These are phyloP conservation scores for Trichosphaerium sp. DNA, from an alignment of 78 protist genomes.

Conservation along the genomic window DNA sequence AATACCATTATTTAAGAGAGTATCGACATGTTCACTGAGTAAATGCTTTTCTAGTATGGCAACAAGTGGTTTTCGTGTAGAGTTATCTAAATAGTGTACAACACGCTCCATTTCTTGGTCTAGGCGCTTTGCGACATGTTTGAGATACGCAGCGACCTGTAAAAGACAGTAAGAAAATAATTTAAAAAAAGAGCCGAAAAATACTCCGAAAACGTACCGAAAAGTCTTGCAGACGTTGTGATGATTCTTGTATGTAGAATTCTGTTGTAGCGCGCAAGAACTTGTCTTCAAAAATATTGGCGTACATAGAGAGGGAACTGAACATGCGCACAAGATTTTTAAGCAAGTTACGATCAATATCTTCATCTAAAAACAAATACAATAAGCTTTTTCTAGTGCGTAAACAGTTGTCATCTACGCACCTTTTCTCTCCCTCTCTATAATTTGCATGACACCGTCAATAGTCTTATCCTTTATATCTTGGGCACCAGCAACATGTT, in stretches of 20 bases:
- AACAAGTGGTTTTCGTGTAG: conserved; percentile 18
- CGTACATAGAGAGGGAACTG: conserved; percentile 28
- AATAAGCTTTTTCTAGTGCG: not conserved
- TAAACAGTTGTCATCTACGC: too few species aligned
- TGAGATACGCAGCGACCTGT: conserved; percentile 47
- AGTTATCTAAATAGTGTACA: conserved; percentile 20
- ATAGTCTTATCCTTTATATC: conserved; percentile 12
- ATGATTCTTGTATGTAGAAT: conserved; percentile 48
- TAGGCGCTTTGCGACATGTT: conserved; percentile 45
- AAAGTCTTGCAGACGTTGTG: not conserved
- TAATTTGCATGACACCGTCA: conserved; percentile 23
- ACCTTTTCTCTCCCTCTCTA: conserved; percentile 58
- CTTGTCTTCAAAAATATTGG: conserved; percentile 15
- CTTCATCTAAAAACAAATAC: too few species aligned
- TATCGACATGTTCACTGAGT: conserved; percentile 30
- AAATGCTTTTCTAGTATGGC: conserved; percentile 21
- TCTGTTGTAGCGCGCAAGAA: conserved; percentile 37
- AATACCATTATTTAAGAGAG: conserved; percentile 2
- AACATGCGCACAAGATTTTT: conserved; percentile 50
- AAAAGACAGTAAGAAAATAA: not conserved
- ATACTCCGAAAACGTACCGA: too few species aligned
- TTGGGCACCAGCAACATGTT: conserved; percentile 4
- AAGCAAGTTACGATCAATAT: conserved; percentile 37
- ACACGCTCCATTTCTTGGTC: conserved; percentile 46
- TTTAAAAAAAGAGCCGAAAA: too few species aligned